Percentiles rank a stretch among this genome's conserved stretches.
Evolutionary conservation across 306 rosid species (phyloP).

Genomic region (Cercis canadensis): DNA sequence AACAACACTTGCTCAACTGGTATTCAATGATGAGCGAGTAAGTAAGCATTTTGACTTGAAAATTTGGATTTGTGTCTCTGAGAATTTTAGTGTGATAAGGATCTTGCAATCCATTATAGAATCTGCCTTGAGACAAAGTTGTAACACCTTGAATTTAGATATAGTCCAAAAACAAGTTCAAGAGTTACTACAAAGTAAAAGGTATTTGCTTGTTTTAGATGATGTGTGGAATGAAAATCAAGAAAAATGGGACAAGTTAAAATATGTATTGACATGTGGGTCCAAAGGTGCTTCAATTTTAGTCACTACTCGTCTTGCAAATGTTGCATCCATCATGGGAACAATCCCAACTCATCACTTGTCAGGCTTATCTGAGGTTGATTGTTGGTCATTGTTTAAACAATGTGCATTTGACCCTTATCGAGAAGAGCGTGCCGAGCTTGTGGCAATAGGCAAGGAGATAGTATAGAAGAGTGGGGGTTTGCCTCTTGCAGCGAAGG

Average conservation of each 20-base stretch:
- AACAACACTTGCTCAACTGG: slow-evolving; percentile 37
- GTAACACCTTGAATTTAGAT: background rate
- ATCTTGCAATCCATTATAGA: slow-evolving; percentile 15
- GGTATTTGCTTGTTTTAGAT: slow-evolving; percentile 49
- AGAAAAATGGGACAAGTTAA: slow-evolving; percentile 42
- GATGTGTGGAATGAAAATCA: slow-evolving; percentile 53
- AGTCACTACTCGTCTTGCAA: slow-evolving; percentile 43
- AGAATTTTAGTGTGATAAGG: slow-evolving; percentile 30
- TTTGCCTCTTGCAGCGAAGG: slow-evolving; percentile 40
- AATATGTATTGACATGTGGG: slow-evolving; percentile 35
- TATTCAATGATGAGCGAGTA: slow-evolving; percentile 31
- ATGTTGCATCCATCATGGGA: slow-evolving; percentile 37
- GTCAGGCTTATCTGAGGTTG: slow-evolving; percentile 28
- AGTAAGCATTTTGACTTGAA: slow-evolving; percentile 30
- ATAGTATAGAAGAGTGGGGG: slow-evolving; percentile 41
- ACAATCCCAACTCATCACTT: slow-evolving; percentile 22
- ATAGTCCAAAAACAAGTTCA: slow-evolving; percentile 3
- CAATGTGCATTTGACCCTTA: slow-evolving; percentile 36
- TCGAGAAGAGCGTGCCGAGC: slow-evolving; percentile 20
- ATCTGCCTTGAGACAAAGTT: too few species aligned
- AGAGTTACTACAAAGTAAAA: slow-evolving; percentile 10
- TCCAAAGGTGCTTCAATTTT: slow-evolving; percentile 43
- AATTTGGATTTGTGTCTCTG: too few species aligned
- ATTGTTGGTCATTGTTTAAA: slow-evolving; percentile 47
- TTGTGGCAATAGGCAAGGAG: slow-evolving; percentile 33